Evolutionary conservation across 441 rosid genomes (phyloP).

Genomic region (Iberis amara): DNA sequence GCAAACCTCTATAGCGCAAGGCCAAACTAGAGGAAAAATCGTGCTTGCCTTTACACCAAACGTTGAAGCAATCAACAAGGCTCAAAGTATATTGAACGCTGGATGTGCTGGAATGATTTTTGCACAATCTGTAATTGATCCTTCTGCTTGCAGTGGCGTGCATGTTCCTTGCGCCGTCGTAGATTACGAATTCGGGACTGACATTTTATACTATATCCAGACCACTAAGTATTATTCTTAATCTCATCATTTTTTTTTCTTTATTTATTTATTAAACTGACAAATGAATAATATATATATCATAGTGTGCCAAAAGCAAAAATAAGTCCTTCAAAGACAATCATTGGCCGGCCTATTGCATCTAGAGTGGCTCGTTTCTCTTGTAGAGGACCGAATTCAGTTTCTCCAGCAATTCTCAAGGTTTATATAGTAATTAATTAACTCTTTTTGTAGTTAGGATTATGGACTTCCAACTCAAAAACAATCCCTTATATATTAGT

Average conservation of each 20-base stretch:
- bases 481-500: too few relatives aligned
- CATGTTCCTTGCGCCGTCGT: constrained; percentile 24
- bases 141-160: background rate
- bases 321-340: constrained; percentile 48
- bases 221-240: constrained; percentile 15
- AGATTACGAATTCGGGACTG: constrained; percentile 27
- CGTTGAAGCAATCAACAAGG: background rate
- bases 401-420: constrained; percentile 66
- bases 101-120: constrained; percentile 28
- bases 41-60: constrained; percentile 21
- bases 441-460: background rate
- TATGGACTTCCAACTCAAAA: too few relatives aligned
- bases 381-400: constrained; percentile 60
- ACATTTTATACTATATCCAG: constrained; percentile 25
- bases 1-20: background rate
- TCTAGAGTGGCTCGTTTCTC: constrained; percentile 58
- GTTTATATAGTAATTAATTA: constrained; percentile 20
- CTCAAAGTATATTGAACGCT: background rate
- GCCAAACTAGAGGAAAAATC: constrained; percentile 1
- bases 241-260: constrained; percentile 3
- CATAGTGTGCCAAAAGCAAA: constrained; percentile 41
- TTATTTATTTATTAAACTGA: constrained; percentile 1
- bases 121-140: constrained; percentile 24
- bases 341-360: constrained; percentile 46
- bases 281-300: background rate